Percentiles rank a stretch among this genome's conserved stretches.
Conservation (phyloP, 805 yeast species). For the Yarrowia sp. region DNA sequence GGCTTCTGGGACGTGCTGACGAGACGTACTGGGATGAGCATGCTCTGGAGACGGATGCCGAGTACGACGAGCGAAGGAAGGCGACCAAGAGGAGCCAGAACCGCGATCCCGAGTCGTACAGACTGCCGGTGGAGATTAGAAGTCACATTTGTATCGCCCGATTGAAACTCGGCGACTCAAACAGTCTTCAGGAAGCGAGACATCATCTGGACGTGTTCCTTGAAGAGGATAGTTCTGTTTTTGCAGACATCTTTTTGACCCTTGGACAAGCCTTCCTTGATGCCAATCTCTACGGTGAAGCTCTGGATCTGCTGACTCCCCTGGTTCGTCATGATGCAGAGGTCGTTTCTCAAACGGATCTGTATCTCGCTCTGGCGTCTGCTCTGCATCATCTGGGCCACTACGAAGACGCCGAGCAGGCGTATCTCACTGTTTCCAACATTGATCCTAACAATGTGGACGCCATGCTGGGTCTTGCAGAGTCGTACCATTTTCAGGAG, state of each 20-base stretch:
- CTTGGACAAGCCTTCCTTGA: conserved; percentile 79
- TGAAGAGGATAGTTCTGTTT: conserved; percentile 63
- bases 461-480: conserved; percentile 78
- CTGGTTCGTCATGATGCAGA: conserved; percentile 54
- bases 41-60: conserved; percentile 66
- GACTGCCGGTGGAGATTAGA: conserved; percentile 85
- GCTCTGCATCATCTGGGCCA: conserved; percentile 81
- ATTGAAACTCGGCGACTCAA: conserved; percentile 57
- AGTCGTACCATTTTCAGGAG: conserved; percentile 63
- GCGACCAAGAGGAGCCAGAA: conserved; percentile 35
- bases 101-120: conserved; percentile 45
- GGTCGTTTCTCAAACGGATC: conserved; percentile 27
- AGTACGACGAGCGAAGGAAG: conserved; percentile 75
- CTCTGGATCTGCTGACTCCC: conserved; percentile 68
- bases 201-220: conserved; percentile 68
- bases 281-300: conserved; percentile 74
- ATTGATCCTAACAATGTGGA: conserved; percentile 67
- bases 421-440: conserved; percentile 45
- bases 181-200: conserved; percentile 66
- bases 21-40: conserved; percentile 72
- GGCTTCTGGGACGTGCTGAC: conserved; percentile 74
- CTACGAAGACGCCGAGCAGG: conserved; percentile 46
- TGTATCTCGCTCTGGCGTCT: conserved; percentile 48
- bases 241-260: conserved; percentile 74
- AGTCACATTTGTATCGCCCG: conserved; percentile 80